A percentile compares a stretch with the other conserved stretches of the same genome.
These are phyloP conservation scores for Colletotrichum zoysiae DNA, from an alignment of 2,329 filamentous ascomycete species.

Conservation along the genomic window DNA sequence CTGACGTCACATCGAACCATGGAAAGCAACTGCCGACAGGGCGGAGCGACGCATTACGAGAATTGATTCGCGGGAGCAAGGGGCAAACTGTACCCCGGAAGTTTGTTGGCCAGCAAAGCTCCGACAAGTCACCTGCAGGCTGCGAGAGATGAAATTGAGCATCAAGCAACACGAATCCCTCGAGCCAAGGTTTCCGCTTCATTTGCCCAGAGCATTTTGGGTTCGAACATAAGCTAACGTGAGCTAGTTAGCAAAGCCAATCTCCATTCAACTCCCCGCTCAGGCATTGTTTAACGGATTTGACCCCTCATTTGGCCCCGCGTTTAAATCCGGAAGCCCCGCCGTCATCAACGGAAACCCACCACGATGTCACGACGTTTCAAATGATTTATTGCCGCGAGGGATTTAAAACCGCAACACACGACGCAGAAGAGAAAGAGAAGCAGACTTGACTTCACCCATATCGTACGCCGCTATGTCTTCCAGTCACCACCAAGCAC, in stretches of 20 bases:
- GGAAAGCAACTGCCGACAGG: conserved; percentile 5
- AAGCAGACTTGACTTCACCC: fast-evolving
- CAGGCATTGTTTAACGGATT: conserved; percentile 24
- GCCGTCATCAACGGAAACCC: conserved; percentile 12
- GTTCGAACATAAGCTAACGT: conserved; percentile 16
- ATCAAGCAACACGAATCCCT: not conserved
- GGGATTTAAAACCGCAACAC: not conserved
- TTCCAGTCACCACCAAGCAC: conserved; percentile 43
- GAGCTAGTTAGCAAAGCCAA: conserved; percentile 11
- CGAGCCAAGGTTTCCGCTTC: not conserved
- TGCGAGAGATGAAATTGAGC: not conserved
- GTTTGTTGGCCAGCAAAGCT: conserved; percentile 4
- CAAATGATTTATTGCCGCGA: conserved; percentile 4
- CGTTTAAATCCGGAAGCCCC: conserved; percentile 32
- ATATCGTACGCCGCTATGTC: conserved; percentile 1
- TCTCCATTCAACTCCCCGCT: conserved; percentile 7
- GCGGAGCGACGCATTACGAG: not conserved
- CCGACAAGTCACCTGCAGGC: conserved; percentile 5
- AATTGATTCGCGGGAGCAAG: not conserved
- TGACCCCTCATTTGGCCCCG: conserved; percentile 36
- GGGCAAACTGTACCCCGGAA: conserved; percentile 34
- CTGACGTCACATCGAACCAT: not conserved
- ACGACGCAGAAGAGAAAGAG: no score
- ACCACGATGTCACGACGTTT: conserved; percentile 7
- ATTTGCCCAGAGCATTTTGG: not conserved